Evolutionary conservation across 345 rosid genomes (phyloP).

Genomic region (Rhizophora apiculata): DNA sequence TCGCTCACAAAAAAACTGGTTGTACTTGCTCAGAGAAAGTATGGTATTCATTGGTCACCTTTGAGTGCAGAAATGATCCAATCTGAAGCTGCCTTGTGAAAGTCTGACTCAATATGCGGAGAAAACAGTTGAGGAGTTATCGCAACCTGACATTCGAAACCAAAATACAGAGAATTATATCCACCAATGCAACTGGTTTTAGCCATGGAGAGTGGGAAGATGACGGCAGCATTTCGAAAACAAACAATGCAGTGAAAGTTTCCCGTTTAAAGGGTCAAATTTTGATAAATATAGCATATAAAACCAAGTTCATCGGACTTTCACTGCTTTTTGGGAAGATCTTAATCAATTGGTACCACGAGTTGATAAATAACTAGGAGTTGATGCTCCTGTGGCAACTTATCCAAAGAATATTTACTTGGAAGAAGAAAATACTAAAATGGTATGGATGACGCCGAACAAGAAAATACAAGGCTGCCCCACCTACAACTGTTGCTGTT

Average conservation of each 20-base stretch:
- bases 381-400: too few species aligned
- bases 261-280: neutral
- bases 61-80: constrained; percentile 57
- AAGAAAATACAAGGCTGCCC: neutral
- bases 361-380: too few species aligned
- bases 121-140: constrained; percentile 55
- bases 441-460: neutral
- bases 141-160: constrained; percentile 48
- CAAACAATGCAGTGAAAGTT: neutral
- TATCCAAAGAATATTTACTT: too few species aligned
- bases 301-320: constrained; percentile 2
- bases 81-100: constrained; percentile 47
- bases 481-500: neutral
- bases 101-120: constrained; percentile 30
- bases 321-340: neutral
- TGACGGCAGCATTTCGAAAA: neutral
- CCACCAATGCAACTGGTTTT: neutral
- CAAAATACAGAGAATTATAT: neutral
- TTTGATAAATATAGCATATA: neutral
- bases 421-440: neutral
- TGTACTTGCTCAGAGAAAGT: neutral
- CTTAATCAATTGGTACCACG: neutral
- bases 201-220: too few species aligned
- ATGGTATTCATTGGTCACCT: constrained; percentile 32
- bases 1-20: constrained; percentile 4